Evolutionary conservation across 2,329 filamentous ascomycete genomes (phyloP), one percentile per base, ranked within the genome.

Genomic region (Fusarium humuli): DNA sequence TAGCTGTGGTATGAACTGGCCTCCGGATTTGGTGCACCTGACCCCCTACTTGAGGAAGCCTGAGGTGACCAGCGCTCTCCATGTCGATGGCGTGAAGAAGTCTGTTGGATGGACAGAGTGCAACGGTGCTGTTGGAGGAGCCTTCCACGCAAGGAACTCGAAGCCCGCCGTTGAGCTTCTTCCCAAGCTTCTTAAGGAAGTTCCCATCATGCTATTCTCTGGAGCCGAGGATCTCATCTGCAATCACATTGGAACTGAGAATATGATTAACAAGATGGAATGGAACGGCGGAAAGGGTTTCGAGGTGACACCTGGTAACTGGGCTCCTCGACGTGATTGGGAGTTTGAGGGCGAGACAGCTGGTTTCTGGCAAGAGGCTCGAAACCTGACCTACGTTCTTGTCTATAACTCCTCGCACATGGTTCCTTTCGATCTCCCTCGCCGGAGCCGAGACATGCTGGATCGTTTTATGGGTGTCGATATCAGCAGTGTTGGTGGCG

Each of bases 321-420:
- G 92, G 89, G 94, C 96, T 6, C 94, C 95, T n/a, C 92, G 94
- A 20, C 91, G 91, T 42, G 91, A 97, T 75, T 99, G 96, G 97
- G 92, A 90, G 2, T 98, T 98, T 72, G 96, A 98, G 80, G 93
- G 91, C 66, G 88, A 97, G 73, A 83, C 89, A 3, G 94, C 94
- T 6, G 96, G 96, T 25, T 93, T 97, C 77, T 99, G 95, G 85
- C 97, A 99, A 80, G 89, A 94, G 78, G 95, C 96, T 3, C 90
- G 97, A 71, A 99, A 99, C 81, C 83, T 99, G 66, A 98, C 96
- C 1, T 99, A 99, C 77, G 91, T 99, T 32, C 86, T 97, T 42
- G 97, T 98, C 82, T 93, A 97, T 84, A 97, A 99, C 79, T 90
- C 94, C 18, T 97, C 93, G 52, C 96, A 99, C 81, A 99, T 99